phyloP scores from a whole-genome alignment of 1,139 yeast genomes.

The Yamadazyma atlantica region DNA sequence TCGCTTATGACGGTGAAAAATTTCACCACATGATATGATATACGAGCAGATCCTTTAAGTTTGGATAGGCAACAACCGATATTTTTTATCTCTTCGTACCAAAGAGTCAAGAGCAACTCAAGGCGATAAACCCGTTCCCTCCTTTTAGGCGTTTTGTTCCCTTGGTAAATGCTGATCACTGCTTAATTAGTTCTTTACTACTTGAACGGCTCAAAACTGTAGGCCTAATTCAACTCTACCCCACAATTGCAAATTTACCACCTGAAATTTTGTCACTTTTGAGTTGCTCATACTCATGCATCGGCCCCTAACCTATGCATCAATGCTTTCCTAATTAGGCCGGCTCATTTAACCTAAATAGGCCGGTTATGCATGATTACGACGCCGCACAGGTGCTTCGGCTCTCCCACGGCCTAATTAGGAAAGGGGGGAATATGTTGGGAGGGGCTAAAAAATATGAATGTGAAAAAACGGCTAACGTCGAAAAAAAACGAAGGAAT shows the following conservation, averaged over 20 bases:
- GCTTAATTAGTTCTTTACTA: no score
- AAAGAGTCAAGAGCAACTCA: background rate
- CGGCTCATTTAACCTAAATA: conserved; percentile 12
- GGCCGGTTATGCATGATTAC: conserved; percentile 7
- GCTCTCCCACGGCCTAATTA: conserved; percentile 11
- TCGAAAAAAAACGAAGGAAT: background rate
- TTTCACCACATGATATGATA: no score
- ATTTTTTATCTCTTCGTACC: background rate
- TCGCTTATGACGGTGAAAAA: no score
- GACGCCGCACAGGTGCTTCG: background rate
- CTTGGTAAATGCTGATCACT: no score
- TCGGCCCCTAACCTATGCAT: conserved; percentile 4
- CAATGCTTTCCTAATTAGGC: conserved; percentile 14
- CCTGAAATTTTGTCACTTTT: background rate
- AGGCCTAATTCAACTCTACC: no score
- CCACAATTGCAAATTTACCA: conserved; percentile 1
- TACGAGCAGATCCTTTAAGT: no score
- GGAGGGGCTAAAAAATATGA: conserved; percentile 3
- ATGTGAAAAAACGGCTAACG: background rate
- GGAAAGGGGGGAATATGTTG: conserved; percentile 11
- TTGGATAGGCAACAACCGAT: background rate
- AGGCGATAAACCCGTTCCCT: no score
- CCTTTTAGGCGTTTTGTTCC: no score
- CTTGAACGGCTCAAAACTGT: no score
- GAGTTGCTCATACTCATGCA: background rate